Percentiles rank a stretch among this genome's conserved stretches.
Evolutionary conservation across 106 monocot species (phyloP).

Genomic region (Phalaenopsis aphrodite): DNA sequence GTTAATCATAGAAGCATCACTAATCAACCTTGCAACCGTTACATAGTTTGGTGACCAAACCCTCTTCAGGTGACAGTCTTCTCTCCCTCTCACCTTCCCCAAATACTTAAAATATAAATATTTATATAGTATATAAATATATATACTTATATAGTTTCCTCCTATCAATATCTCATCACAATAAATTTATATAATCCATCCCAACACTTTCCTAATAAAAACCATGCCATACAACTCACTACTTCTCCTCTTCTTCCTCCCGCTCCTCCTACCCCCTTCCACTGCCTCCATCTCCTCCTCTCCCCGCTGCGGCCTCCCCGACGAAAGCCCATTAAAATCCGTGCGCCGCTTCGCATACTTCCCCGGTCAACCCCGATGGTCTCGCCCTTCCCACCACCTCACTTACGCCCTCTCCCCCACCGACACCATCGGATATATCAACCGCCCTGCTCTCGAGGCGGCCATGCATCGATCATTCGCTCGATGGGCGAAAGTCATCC

Average conservation of each 20-base stretch:
- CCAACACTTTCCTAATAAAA: too few species aligned
- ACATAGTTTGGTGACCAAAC: too few species aligned
- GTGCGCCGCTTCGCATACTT: constrained; percentile 51
- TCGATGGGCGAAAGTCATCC: constrained; percentile 70
- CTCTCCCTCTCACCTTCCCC: too few species aligned
- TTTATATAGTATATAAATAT: too few species aligned
- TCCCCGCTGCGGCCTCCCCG: constrained; percentile 64
- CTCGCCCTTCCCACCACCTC: constrained; percentile 28
- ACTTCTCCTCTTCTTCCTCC: not conserved
- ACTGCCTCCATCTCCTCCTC: constrained; percentile 33
- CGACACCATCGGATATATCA: constrained; percentile 34
- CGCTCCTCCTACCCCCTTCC: constrained; percentile 36
- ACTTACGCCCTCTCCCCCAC: constrained; percentile 58
- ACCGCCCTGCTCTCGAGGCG: constrained; percentile 14
- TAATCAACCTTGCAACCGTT: too few species aligned
- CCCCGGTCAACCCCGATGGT: constrained; percentile 58
- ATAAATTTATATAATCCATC: too few species aligned
- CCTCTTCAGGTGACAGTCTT: too few species aligned
- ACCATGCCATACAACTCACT: too few species aligned
- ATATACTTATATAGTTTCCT: too few species aligned
- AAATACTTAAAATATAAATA: too few species aligned
- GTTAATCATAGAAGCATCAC: too few species aligned
- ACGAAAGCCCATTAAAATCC: not conserved
- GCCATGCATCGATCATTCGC: constrained; percentile 61
- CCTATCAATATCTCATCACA: too few species aligned